phyloP scores from a whole-genome alignment of 140 eudicot species.

The Cichorium intybus region DNA sequence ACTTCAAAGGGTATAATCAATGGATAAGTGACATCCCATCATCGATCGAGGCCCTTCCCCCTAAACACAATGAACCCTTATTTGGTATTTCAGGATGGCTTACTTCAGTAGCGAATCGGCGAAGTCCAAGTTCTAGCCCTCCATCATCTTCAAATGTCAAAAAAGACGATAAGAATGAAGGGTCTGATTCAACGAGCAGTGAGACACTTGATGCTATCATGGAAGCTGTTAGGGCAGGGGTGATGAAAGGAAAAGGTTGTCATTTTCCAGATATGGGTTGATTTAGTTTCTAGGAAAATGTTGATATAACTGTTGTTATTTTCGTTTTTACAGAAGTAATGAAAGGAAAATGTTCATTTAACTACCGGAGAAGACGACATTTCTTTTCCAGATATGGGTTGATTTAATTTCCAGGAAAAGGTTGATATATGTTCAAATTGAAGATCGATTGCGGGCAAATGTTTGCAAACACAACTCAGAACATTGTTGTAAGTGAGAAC shows the following conservation, averaged over 20 bases:
- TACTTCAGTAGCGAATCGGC: constrained; percentile 56
- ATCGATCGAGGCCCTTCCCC: constrained; percentile 23
- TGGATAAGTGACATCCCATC: constrained; percentile 39
- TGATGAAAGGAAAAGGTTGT: too few species aligned
- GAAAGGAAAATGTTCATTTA: too few species aligned
- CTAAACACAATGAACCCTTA: constrained; percentile 47
- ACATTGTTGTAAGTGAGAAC: background rate
- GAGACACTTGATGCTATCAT: constrained; percentile 40
- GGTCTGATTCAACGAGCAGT: constrained; percentile 38
- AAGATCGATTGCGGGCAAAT: constrained; percentile 25
- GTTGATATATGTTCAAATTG: constrained; percentile 47
- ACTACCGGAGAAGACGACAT: too few species aligned
- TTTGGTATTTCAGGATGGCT: constrained; percentile 70
- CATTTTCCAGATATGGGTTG: too few species aligned
- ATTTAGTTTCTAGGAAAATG: too few species aligned
- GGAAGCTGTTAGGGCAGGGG: constrained; percentile 38
- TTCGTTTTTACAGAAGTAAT: too few species aligned
- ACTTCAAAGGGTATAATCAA: constrained; percentile 40
- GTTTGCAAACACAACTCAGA: background rate
- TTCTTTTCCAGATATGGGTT: too few species aligned
- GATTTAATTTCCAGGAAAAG: too few species aligned
- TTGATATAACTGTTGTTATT: too few species aligned
- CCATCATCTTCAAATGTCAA: constrained; percentile 48
- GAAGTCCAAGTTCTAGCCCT: constrained; percentile 45
- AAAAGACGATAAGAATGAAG: constrained; percentile 44